Evolutionary conservation across 768 basidiomycete genomes (phyloP).

Genomic region (Termitomyces sp.): DNA sequence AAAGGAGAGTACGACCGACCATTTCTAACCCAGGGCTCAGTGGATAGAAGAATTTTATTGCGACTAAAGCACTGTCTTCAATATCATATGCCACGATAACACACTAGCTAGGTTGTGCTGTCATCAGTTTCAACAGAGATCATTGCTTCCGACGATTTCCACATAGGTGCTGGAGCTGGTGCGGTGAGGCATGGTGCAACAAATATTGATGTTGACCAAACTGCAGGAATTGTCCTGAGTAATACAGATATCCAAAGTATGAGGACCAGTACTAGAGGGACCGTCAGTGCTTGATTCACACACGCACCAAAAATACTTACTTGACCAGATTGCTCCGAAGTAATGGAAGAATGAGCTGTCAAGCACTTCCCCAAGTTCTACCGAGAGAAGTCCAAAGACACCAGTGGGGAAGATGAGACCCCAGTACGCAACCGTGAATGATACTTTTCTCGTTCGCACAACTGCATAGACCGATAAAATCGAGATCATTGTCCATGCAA

Average conservation of each 20-base stretch:
- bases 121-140: background rate
- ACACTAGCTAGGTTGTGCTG: background rate
- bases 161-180: background rate
- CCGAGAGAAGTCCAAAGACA: conserved; percentile 42
- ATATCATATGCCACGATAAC: no score
- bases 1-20: no score
- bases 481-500: conserved; percentile 44
- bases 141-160: background rate
- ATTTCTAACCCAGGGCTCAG: no score
- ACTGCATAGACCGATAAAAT: conserved; percentile 32
- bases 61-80: no score
- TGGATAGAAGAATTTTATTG: background rate
- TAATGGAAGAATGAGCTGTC: conserved; percentile 44
- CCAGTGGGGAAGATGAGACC: conserved; percentile 53
- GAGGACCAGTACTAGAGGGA: conserved; percentile 30
- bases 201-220: conserved; percentile 44
- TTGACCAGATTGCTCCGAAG: conserved; percentile 48
- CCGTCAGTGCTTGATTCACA: background rate
- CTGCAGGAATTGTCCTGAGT: conserved; percentile 35
- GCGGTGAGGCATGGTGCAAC: conserved; percentile 34
- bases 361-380: conserved; percentile 43
- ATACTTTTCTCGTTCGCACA: conserved; percentile 24
- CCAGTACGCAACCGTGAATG: conserved; percentile 47
- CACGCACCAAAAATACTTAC: conserved; percentile 23
- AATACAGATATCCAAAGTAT: conserved; percentile 35